phyloP scores from a whole-genome alignment of 306 rosid genomes.

The Glycine soja region DNA sequence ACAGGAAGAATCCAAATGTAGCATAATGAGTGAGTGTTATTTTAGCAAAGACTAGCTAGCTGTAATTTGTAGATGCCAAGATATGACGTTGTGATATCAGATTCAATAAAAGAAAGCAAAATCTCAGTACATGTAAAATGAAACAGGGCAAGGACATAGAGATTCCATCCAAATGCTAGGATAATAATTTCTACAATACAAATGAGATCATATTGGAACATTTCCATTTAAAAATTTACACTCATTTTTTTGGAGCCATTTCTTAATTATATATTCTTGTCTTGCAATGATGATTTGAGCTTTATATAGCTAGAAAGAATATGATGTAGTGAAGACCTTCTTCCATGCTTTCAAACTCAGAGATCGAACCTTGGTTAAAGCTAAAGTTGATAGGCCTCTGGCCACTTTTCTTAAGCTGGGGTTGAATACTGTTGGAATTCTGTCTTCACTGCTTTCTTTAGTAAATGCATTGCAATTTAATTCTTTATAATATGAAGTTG shows the following conservation, averaged over 20 bases:
- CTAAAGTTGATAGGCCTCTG: no score
- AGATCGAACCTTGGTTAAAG: conserved; percentile 72
- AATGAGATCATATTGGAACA: conserved; percentile 17
- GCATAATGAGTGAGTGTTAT: not conserved
- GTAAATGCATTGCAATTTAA: no score
- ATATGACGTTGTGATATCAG: not conserved
- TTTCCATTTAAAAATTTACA: conserved; percentile 41
- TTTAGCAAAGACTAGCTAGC: no score
- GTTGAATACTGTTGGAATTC: no score
- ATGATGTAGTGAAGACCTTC: conserved; percentile 67
- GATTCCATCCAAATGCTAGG: no score
- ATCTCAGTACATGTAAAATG: conserved; percentile 29
- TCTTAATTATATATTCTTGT: not conserved
- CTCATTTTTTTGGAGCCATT: not conserved
- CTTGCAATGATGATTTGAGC: no score
- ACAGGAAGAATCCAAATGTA: conserved; percentile 36
- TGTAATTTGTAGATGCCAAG: no score
- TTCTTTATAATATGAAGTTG: no score
- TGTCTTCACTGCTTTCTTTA: no score
- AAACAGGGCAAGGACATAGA: conserved; percentile 26
- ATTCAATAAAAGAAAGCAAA: conserved; percentile 29
- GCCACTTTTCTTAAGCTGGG: no score
- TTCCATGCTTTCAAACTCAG: conserved; percentile 80
- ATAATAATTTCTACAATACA: conserved; percentile 46
- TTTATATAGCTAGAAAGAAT: conserved; percentile 74